Evolutionary conservation across 306 rosid species (phyloP).

Genomic region (Mucuna pruriens): DNA sequence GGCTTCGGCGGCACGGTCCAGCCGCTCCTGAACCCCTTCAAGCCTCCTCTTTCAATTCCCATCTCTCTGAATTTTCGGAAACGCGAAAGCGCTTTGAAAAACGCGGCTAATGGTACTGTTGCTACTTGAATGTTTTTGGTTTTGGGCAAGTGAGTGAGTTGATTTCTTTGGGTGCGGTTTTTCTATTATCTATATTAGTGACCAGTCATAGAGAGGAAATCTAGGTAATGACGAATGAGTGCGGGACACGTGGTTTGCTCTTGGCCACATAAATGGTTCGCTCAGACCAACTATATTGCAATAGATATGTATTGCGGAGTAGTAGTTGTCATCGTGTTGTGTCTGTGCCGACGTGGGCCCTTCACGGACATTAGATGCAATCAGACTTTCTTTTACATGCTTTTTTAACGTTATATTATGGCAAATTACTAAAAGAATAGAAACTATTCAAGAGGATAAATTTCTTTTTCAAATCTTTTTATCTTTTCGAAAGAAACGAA

Average conservation of each 20-base stretch:
- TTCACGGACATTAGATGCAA: constrained; percentile 40
- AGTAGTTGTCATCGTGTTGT: constrained; percentile 56
- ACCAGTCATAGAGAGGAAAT: constrained; percentile 53
- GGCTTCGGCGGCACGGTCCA: constrained; percentile 65
- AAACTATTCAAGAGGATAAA: not conserved
- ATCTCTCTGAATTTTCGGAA: constrained; percentile 23
- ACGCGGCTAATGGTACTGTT: not conserved
- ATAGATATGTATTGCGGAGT: constrained; percentile 35
- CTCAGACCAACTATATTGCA: constrained; percentile 25
- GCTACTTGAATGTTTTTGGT: not conserved
- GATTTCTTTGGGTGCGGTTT: constrained; percentile 42
- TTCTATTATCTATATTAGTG: constrained; percentile 47
- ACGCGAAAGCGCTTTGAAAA: not conserved
- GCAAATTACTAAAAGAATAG: not conserved
- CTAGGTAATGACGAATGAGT: constrained; percentile 54
- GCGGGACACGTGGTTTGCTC: constrained; percentile 47
- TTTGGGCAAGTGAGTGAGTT: constrained; percentile 14
- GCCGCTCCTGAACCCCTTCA: constrained; percentile 46
- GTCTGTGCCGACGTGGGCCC: constrained; percentile 80
- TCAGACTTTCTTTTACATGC: not conserved
- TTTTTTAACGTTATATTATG: constrained; percentile 6
- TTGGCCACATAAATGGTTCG: constrained; percentile 50
- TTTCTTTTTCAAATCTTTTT: not conserved
- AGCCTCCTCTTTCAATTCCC: constrained; percentile 59
- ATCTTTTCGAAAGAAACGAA: not conserved